These are phyloP conservation scores for Cicer arietinum DNA, from an alignment of 306 rosid genomes.

Conservation along the genomic window DNA sequence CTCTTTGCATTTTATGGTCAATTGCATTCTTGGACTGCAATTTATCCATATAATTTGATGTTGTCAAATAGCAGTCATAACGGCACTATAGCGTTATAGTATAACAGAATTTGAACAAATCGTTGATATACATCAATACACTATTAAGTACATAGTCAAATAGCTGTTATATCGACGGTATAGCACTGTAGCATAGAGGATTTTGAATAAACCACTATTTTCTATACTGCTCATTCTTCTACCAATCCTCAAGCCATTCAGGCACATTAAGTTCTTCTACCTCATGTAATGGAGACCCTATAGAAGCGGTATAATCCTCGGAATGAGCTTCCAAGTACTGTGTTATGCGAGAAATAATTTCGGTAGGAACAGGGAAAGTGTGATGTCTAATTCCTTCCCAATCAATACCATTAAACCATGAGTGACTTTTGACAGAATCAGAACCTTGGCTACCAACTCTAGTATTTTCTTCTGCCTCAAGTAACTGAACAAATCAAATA, in stretches of 20 bases:
- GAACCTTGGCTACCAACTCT: conserved; percentile 87
- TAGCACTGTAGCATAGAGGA: too few relatives aligned
- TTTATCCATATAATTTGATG: neutral
- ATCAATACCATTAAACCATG: conserved; percentile 86
- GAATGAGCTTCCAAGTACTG: conserved; percentile 68
- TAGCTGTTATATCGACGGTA: too few relatives aligned
- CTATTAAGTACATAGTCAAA: too few relatives aligned
- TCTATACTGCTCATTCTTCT: conserved; percentile 38
- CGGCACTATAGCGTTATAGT: too few relatives aligned
- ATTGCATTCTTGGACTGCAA: conserved; percentile 42
- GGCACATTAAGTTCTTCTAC: conserved; percentile 65
- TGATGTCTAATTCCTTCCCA: conserved; percentile 69
- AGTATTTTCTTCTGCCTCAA: conserved; percentile 79
- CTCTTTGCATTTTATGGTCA: conserved; percentile 35
- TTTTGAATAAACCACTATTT: too few relatives aligned
- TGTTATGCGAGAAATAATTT: conserved; percentile 68
- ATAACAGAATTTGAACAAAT: too few relatives aligned
- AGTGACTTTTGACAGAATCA: conserved; percentile 70
- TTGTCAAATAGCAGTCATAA: too few relatives aligned
- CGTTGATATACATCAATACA: too few relatives aligned
- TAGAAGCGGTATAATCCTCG: conserved; percentile 60
- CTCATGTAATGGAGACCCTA: conserved; percentile 56
- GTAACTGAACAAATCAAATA: conserved; percentile 66
- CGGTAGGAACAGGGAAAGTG: conserved; percentile 69
- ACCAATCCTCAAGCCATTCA: conserved; percentile 96